A percentile compares a stretch with the other conserved stretches of the same genome.
These are phyloP conservation scores for Neocallimastix lanati DNA, from an alignment of 192 early-diverging fungal species.

Conservation along the genomic window DNA sequence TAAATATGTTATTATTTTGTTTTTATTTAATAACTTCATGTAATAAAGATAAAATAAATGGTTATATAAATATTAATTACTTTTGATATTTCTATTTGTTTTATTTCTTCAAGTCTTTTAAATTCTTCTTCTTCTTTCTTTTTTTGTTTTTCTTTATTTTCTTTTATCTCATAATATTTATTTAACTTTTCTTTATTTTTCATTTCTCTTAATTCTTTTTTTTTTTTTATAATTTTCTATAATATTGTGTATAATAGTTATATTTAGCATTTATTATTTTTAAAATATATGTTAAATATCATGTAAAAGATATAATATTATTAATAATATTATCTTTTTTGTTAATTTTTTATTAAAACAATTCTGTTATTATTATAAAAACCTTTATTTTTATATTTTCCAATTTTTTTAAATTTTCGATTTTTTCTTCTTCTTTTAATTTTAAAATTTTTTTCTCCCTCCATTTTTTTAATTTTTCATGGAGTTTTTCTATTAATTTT, in stretches of 20 bases:
- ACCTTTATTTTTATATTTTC: not conserved
- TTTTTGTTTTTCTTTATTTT: not conserved
- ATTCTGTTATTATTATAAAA: too few relatives aligned
- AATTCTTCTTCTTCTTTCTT: not conserved
- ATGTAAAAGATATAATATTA: too few relatives aligned
- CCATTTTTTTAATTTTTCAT: not conserved
- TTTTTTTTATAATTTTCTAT: not conserved
- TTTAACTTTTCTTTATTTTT: not conserved
- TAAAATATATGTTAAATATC: too few relatives aligned
- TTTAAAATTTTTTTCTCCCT: not conserved
- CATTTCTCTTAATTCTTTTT: not conserved
- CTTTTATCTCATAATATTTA: not conserved
- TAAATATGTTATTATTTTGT: too few relatives aligned
- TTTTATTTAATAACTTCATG: too few relatives aligned
- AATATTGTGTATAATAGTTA: not conserved
- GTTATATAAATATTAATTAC: too few relatives aligned
- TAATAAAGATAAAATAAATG: too few relatives aligned
- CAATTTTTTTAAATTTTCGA: not conserved
- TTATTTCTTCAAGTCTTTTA: not conserved
- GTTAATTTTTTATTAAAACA: too few relatives aligned
- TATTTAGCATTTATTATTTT: not conserved
- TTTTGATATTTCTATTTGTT: not conserved
- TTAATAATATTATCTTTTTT: too few relatives aligned
- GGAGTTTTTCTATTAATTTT: not conserved
- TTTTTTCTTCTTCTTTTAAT: not conserved